Evolutionary conservation across 2,329 filamentous ascomycete species (phyloP).

Genomic region (Fusarium concolor): DNA sequence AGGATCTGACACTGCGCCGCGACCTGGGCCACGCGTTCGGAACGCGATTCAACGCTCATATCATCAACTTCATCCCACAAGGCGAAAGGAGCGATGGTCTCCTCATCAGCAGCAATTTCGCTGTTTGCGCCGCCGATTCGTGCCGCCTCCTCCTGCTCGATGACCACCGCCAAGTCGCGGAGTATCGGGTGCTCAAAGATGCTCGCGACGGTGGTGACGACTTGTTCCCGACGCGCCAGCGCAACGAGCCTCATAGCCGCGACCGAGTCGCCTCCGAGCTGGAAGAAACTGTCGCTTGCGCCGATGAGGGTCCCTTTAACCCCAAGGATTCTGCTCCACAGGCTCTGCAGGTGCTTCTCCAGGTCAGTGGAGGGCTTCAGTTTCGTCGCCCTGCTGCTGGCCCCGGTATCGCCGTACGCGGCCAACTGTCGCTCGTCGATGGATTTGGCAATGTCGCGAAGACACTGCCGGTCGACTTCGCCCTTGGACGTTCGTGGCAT

Average conservation of each 20-base stretch:
- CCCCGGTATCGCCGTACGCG: slow-evolving; percentile 2
- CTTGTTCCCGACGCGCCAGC: slow-evolving; percentile 13
- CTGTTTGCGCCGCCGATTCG: slow-evolving; percentile 4
- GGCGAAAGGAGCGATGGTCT: slow-evolving; percentile 9
- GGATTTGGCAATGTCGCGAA: slow-evolving; percentile 6
- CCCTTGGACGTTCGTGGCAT: slow-evolving; percentile 8
- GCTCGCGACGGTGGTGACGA: slow-evolving; percentile 7
- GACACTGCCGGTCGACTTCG: slow-evolving; percentile 10
- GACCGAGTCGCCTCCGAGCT: slow-evolving; percentile 9
- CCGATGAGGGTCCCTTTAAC: slow-evolving; percentile 2
- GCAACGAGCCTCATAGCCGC: slow-evolving; percentile 10
- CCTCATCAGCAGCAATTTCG: slow-evolving; percentile 9
- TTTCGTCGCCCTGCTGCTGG: slow-evolving; percentile 4
- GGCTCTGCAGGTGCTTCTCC: slow-evolving; percentile 3
- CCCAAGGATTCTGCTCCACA: slow-evolving; percentile 8
- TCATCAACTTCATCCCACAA: slow-evolving; percentile 9
- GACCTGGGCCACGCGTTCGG: slow-evolving; percentile 7
- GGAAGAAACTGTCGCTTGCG: slow-evolving; percentile 13
- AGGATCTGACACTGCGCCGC: slow-evolving; percentile 11
- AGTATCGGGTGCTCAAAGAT: slow-evolving; percentile 10
- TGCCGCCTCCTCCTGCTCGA: slow-evolving; percentile 7
- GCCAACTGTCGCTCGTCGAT: slow-evolving; percentile 4
- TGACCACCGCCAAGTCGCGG: slow-evolving; percentile 7
- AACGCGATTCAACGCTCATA: slow-evolving; percentile 12
- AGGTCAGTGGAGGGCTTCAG: slow-evolving; percentile 3